These are phyloP conservation scores for Aureococcus anophagefferens DNA, from an alignment of 108 stramenopile genomes.

Conservation along the genomic window DNA sequence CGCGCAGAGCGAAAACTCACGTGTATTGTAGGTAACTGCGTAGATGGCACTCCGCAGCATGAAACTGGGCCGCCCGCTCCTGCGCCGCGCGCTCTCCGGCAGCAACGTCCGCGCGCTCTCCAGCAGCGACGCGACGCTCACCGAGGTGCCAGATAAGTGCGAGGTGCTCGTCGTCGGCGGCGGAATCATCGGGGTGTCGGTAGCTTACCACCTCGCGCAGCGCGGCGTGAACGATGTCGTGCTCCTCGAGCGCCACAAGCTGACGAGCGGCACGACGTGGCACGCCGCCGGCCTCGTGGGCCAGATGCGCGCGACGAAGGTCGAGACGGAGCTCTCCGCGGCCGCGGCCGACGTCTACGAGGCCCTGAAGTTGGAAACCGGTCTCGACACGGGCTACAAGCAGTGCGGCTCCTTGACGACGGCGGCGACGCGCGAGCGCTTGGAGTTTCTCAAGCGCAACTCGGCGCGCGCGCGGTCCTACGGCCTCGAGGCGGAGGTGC, in stretches of 20 bases:
- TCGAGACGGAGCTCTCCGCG: too few species aligned
- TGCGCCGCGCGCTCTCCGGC: too few species aligned
- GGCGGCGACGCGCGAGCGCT: conserved; percentile 44
- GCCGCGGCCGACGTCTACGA: too few species aligned
- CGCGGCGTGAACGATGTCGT: conserved; percentile 42
- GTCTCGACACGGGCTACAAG: conserved; percentile 49
- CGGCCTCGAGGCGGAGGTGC: conserved; percentile 56
- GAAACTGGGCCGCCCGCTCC: too few species aligned
- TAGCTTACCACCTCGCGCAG: conserved; percentile 59
- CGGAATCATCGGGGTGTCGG: conserved; percentile 63
- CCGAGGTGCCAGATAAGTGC: too few species aligned
- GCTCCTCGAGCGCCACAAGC: conserved; percentile 44
- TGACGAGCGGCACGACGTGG: conserved; percentile 70
- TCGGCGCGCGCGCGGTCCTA: conserved; percentile 57
- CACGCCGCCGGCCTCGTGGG: conserved; percentile 72
- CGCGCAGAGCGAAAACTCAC: too few species aligned
- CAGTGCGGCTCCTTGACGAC: conserved; percentile 58
- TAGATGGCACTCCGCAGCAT: too few species aligned
- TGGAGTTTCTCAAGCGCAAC: conserved; percentile 50
- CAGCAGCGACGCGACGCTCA: too few species aligned
- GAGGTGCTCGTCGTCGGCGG: conserved; percentile 61
- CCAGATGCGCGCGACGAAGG: too few species aligned
- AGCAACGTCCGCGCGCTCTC: too few species aligned
- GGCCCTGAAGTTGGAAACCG: conserved; percentile 53
- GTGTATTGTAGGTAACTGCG: too few species aligned